Base-by-base conservation (phyloP, 1,284 basidiomycete species). In the Ganoderma lingzhi region DNA sequence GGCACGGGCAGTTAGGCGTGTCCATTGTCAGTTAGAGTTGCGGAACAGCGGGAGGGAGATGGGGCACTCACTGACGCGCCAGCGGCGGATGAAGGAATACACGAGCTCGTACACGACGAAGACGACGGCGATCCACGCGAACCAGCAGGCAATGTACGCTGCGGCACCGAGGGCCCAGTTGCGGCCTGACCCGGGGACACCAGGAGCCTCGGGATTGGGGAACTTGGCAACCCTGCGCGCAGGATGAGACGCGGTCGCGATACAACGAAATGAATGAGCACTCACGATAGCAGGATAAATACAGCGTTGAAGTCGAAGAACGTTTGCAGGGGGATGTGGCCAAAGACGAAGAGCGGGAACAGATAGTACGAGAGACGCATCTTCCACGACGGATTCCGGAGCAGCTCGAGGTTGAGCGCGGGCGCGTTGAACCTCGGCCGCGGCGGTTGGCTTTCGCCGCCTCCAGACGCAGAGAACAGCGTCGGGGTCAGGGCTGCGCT, bases 301-400 rank as follows among this genome's bases (percentile, higher is more conserved):
- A 90, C 90, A 76, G 89, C 88, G 78, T 94, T 94, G 80, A 94
- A 93, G 77, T 95, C 93, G 78, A 95, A 89, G 76, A 90, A 94
- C 1, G 90, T 89, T 80, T 95, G 93, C 19, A 93, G 78, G 23
- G 88, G 88, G 56, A 95, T 82, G 77, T 93, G 90, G 28, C 86
- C 88, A 78, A 94, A 89, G 5, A 89, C 85, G 73, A 93, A 80
- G 42, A 94, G 60, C 30, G 90, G 91, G 77, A 88, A 90, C 37
- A 92, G 75, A 75, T 86, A 89, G 79, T 88, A 94, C 78, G 90
- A 89, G 45, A 91, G 74, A 70, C 83, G 87, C 71, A 86, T 85
- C 74, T 82, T 82, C 75, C 80, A 77, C 39, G 86, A 87, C 2
- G 91, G 91, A 76, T 85, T 87, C 70, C 86, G 86, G 67, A 94